Conservation (phyloP, 2,329 filamentous ascomycete genomes). For the Talaromyces sp. region DNA sequence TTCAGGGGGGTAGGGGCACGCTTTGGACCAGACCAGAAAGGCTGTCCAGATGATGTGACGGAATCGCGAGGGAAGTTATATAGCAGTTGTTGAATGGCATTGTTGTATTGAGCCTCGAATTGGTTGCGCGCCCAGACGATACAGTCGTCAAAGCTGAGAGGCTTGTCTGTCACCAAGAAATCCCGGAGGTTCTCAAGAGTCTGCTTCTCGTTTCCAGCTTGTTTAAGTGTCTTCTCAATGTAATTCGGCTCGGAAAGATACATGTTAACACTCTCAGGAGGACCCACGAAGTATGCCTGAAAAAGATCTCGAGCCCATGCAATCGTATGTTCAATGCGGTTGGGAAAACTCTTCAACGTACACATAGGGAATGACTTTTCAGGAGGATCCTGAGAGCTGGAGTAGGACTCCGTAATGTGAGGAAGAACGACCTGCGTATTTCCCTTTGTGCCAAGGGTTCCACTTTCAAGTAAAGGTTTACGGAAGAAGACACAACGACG, state of each 20-base stretch:
- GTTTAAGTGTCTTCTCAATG: constrained; percentile 78
- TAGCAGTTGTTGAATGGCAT: constrained; percentile 89
- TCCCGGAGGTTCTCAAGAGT: constrained; percentile 87
- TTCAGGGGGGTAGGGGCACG: constrained; percentile 87
- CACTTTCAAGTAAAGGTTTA: constrained; percentile 92
- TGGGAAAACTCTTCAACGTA: constrained; percentile 93
- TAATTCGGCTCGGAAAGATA: constrained; percentile 92
- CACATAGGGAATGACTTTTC: constrained; percentile 99
- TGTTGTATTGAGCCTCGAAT: constrained; percentile 96
- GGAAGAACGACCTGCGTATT: constrained; percentile 96
- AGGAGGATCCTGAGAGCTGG: constrained; percentile 91
- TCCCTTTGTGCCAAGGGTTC: constrained; percentile 96
- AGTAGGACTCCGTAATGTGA: constrained; percentile 91
- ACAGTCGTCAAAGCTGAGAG: constrained; percentile 89
- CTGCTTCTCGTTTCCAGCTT: constrained; percentile 91
- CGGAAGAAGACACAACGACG: constrained; percentile 96
- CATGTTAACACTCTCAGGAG: constrained; percentile 88
- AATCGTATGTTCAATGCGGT: constrained; percentile 97
- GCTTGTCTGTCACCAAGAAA: constrained; percentile 87
- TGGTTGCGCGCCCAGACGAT: constrained; percentile 90
- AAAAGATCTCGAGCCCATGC: constrained; percentile 97
- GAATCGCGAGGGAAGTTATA: constrained; percentile 98
- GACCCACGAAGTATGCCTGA: constrained; percentile 88
- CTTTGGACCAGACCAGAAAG: constrained; percentile 98
- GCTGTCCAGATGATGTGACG: constrained; percentile 77